phyloP scores from a whole-genome alignment of 345 rosid genomes.

The Chamaenerion angustifolium region DNA sequence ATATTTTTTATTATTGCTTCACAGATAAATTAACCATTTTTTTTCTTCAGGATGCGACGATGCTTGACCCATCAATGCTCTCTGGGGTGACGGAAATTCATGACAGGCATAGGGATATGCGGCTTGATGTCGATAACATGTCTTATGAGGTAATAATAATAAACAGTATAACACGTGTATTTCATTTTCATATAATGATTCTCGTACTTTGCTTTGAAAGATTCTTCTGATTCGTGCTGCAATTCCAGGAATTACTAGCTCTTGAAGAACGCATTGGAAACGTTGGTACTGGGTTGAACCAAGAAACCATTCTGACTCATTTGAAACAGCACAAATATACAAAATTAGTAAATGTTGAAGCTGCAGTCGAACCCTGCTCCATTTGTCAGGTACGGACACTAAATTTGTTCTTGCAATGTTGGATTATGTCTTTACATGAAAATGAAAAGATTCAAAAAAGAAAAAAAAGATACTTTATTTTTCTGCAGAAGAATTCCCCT shows the following conservation, averaged over 20 bases:
- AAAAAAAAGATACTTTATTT: background rate
- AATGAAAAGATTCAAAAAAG: background rate
- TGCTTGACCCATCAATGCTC: slow-evolving; percentile 60
- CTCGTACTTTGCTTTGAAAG: background rate
- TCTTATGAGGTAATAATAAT: slow-evolving; percentile 61
- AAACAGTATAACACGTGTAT: background rate
- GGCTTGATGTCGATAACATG: slow-evolving; percentile 97
- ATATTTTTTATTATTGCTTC: background rate
- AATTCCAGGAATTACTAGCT: slow-evolving; percentile 63
- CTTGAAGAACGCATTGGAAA: slow-evolving; percentile 86
- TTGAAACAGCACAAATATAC: slow-evolving; percentile 36
- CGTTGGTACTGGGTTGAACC: slow-evolving; percentile 71
- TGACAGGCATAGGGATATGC: slow-evolving; percentile 88
- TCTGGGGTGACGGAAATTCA: slow-evolving; percentile 47
- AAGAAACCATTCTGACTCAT: slow-evolving; percentile 36
- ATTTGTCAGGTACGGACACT: slow-evolving; percentile 53
- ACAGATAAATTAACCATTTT: background rate
- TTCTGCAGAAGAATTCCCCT: background rate
- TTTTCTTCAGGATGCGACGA: slow-evolving; percentile 56
- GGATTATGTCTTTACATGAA: background rate
- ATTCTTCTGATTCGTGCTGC: background rate
- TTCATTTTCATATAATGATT: background rate
- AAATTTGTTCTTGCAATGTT: background rate
- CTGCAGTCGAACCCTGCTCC: slow-evolving; percentile 77
- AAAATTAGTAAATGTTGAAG: slow-evolving; percentile 8